Evolutionary conservation across 345 rosid genomes (phyloP).

Genomic region (Populus euphratica): DNA sequence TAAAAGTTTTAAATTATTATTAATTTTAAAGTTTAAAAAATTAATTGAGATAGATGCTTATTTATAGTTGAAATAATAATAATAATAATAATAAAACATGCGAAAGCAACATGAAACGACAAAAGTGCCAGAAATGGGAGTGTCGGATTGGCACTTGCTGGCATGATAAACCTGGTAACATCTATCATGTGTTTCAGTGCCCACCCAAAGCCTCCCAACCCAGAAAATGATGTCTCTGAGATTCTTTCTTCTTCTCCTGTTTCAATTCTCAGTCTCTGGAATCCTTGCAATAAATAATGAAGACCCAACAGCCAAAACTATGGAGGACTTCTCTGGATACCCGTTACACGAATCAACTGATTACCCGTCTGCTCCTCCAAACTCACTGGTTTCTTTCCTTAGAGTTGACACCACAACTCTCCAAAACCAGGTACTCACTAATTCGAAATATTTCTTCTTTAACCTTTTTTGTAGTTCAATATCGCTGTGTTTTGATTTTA

Average conservation of each 20-base stretch:
- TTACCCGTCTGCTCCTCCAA: conserved; percentile 19
- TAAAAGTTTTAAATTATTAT: no score
- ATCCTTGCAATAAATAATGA: conserved; percentile 38
- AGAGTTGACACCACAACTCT: conserved; percentile 52
- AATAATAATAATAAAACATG: no score
- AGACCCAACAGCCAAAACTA: conserved; percentile 56
- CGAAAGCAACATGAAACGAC: no score
- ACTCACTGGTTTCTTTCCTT: conserved; percentile 43
- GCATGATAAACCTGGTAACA: background rate
- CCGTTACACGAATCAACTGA: conserved; percentile 52
- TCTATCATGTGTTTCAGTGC: background rate
- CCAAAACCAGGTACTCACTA: conserved; percentile 53
- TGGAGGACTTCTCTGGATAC: conserved; percentile 90
- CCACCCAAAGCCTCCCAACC: background rate
- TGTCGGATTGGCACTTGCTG: background rate
- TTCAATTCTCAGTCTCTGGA: conserved; percentile 25
- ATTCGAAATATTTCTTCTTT: background rate
- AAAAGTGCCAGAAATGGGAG: no score
- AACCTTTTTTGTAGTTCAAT: background rate
- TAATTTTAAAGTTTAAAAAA: no score
- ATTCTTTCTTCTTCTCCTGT: conserved; percentile 20
- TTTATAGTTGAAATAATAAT: no score
- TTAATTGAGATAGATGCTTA: no score
- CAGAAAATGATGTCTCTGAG: conserved; percentile 23
- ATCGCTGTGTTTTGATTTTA: background rate